phyloP scores from a whole-genome alignment of 805 yeast species.

The Kodamaea kaohsiungensis region DNA sequence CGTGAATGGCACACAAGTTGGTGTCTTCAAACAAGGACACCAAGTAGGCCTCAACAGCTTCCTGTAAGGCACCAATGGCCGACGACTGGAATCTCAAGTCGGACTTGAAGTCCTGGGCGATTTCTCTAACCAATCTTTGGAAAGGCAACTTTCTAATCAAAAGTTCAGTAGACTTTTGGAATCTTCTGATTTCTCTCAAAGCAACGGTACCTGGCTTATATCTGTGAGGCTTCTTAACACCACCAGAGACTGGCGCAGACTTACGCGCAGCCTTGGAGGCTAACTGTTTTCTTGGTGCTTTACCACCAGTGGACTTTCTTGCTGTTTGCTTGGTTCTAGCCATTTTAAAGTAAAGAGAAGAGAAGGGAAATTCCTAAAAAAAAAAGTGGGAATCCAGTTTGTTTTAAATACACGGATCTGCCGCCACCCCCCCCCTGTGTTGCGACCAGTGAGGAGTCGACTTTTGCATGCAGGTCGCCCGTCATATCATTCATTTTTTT shows the following conservation, averaged over 20 bases:
- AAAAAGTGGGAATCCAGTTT: constrained; percentile 5
- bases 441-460: not conserved
- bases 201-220: constrained; percentile 53
- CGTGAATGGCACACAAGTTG: constrained; percentile 51
- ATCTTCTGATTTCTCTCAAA: constrained; percentile 50
- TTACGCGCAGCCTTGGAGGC: constrained; percentile 52
- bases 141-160: constrained; percentile 50
- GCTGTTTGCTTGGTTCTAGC: constrained; percentile 52
- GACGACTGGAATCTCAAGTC: constrained; percentile 50
- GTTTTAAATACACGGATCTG: constrained; percentile 6
- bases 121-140: constrained; percentile 51
- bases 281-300: constrained; percentile 51
- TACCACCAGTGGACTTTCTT: constrained; percentile 51
- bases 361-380: constrained; percentile 7
- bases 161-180: constrained; percentile 47
- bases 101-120: constrained; percentile 49
- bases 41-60: constrained; percentile 49
- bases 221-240: constrained; percentile 52
- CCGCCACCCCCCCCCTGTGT: not conserved
- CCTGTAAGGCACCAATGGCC: constrained; percentile 50
- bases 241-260: constrained; percentile 48
- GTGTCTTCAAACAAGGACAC: constrained; percentile 49
- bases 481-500: constrained; percentile 2
- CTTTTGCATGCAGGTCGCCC: not conserved
- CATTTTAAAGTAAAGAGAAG: constrained; percentile 22